Evolutionary conservation across 2,329 filamentous ascomycete species (phyloP).

Genomic region (Byssochlamys sp.): DNA sequence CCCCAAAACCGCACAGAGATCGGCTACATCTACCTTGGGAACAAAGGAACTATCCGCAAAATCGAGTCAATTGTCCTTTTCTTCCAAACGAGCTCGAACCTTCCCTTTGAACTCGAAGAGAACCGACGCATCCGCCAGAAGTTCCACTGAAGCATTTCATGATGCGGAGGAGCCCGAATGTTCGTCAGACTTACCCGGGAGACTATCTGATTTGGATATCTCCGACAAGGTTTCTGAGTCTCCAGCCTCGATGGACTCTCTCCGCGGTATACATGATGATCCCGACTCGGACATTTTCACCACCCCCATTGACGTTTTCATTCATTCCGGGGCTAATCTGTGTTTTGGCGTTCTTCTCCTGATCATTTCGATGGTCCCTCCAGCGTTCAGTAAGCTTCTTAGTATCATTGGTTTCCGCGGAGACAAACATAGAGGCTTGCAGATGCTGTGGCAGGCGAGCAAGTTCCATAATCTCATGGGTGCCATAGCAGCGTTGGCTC

Average conservation of each 20-base stretch:
- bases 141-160: neutral
- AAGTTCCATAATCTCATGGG: conserved; percentile 82
- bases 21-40: neutral
- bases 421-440: conserved; percentile 70
- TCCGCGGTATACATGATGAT: conserved; percentile 33
- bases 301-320: conserved; percentile 72
- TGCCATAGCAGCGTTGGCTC: conserved; percentile 71
- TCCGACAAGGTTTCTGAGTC: conserved; percentile 10
- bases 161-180: neutral
- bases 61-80: conserved; percentile 6
- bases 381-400: conserved; percentile 75
- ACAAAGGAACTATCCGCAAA: neutral
- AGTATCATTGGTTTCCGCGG: conserved; percentile 85
- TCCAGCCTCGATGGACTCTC: conserved; percentile 11
- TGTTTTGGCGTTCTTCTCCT: conserved; percentile 81
- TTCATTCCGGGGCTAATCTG: conserved; percentile 79
- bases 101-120: neutral
- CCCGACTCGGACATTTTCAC: conserved; percentile 57
- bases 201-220: conserved; percentile 16
- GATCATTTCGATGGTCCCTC: conserved; percentile 85
- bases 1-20: conserved; percentile 1
- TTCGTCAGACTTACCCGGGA: conserved; percentile 10
- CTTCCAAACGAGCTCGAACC: neutral
- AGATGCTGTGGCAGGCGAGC: conserved; percentile 83
- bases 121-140: neutral